A percentile compares a stretch with the other conserved stretches of the same genome.
Evolutionary conservation across 768 basidiomycete genomes (phyloP).

Genomic region (Crassisporium funariophilum): DNA sequence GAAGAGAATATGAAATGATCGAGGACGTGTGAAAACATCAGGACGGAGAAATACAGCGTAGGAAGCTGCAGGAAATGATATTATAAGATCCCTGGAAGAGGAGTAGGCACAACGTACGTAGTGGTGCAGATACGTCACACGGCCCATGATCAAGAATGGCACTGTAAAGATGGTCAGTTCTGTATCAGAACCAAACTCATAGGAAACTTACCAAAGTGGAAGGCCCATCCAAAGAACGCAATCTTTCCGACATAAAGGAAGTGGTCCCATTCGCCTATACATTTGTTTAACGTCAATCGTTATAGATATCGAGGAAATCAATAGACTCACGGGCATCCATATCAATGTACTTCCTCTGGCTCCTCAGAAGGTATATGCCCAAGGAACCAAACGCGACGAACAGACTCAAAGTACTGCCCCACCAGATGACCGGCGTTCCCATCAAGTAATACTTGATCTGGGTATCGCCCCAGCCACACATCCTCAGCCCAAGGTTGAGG

Average conservation of each 20-base stretch:
- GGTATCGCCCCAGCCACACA: conserved; percentile 94
- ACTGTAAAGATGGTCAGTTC: conserved; percentile 44
- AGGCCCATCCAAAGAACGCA: conserved; percentile 86
- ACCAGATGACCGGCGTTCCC: conserved; percentile 93
- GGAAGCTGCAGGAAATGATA: conserved; percentile 61
- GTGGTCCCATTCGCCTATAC: conserved; percentile 88
- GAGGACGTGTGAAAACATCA: conserved; percentile 87
- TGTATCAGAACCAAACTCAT: conserved; percentile 1
- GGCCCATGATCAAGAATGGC: conserved; percentile 98
- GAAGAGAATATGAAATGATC: conserved; percentile 93
- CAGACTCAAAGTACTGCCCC: conserved; percentile 56
- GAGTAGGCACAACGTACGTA: conserved; percentile 64
- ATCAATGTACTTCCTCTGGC: conserved; percentile 88
- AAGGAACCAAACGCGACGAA: conserved; percentile 48
- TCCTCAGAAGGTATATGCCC: conserved; percentile 74
- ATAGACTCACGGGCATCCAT: conserved; percentile 76
- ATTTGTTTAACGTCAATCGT: neutral
- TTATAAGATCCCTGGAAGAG: conserved; percentile 2
- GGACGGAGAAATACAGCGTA: conserved; percentile 93
- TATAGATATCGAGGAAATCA: neutral
- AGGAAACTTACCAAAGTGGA: conserved; percentile 77
- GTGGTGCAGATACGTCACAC: conserved; percentile 95
- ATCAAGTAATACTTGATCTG: conserved; percentile 93
- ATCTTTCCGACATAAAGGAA: conserved; percentile 92
- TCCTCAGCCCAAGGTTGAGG: conserved; percentile 84